phyloP scores from a whole-genome alignment of 108 stramenopile species.

The Asterionellopsis glacialis region DNA sequence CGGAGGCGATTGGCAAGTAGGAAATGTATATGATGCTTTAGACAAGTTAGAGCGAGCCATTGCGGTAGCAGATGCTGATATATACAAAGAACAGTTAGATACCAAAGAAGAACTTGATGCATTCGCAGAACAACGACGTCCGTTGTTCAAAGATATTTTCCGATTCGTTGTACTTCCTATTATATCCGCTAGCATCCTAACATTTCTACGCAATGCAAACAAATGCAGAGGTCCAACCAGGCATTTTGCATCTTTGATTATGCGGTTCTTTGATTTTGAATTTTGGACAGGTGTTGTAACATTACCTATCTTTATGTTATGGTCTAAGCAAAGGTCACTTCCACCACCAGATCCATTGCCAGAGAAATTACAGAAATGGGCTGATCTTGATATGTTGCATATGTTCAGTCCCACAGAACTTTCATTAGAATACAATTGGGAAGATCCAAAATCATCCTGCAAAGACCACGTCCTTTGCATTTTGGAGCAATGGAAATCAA shows the following conservation, averaged over 20 bases:
- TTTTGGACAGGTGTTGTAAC: conserved; percentile 31
- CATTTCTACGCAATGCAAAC: neutral
- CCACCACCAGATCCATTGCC: conserved; percentile 20
- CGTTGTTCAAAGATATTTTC: conserved; percentile 8
- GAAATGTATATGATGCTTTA: conserved; percentile 28
- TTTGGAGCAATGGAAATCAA: conserved; percentile 61
- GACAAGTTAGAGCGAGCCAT: conserved; percentile 21
- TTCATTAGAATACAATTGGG: conserved; percentile 8
- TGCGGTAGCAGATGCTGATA: conserved; percentile 18
- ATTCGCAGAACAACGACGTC: conserved; percentile 13
- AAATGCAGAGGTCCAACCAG: no score
- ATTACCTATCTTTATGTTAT: conserved; percentile 14
- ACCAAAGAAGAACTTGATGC: conserved; percentile 17
- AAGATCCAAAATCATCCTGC: conserved; percentile 12
- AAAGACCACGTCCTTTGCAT: conserved; percentile 42
- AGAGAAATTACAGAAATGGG: conserved; percentile 14
- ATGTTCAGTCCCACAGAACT: neutral
- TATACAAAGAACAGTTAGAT: conserved; percentile 14
- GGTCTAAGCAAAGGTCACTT: neutral
- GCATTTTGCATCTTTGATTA: no score
- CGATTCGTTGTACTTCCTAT: conserved; percentile 19
- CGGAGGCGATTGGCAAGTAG: neutral
- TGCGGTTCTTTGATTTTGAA: conserved; percentile 6
- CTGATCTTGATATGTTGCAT: neutral
- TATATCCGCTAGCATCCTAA: conserved; percentile 7